These are phyloP conservation scores for Trichoderma koningiopsis DNA, from an alignment of 2,329 filamentous ascomycete genomes.

Conservation along the genomic window DNA sequence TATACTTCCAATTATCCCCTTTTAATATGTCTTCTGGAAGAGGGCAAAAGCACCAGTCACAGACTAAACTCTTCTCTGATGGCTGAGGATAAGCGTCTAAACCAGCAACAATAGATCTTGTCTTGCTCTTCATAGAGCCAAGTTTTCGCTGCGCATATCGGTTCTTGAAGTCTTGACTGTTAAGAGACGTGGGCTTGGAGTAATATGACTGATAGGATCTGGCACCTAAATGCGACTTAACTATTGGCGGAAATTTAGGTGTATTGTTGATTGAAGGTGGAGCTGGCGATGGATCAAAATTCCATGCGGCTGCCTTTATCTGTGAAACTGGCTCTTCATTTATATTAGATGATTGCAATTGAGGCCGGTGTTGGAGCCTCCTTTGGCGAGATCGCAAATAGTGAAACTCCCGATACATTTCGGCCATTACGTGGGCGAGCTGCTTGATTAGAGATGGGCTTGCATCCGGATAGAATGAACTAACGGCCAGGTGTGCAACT, in stretches of 20 bases:
- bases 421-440: constrained; percentile 3
- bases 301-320: neutral
- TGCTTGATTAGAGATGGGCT: constrained; percentile 14
- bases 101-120: neutral
- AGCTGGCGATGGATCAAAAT: neutral
- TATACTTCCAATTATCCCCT: constrained; percentile 3
- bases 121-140: neutral
- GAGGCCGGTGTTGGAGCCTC: neutral
- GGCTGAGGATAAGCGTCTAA: neutral
- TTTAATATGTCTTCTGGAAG: neutral
- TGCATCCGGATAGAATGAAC: constrained; percentile 12
- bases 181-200: neutral
- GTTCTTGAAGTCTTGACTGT: neutral
- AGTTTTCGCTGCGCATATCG: neutral
- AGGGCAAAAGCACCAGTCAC: constrained; percentile 11
- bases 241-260: neutral
- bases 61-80: neutral
- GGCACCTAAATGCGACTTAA: neutral
- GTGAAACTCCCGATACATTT: constrained; percentile 16
- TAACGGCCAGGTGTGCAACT: neutral
- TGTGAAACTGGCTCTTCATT: neutral
- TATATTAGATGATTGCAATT: neutral
- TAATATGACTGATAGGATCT: neutral
- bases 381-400: constrained; percentile 6
- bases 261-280: too few relatives aligned